These are phyloP conservation scores for Moesziomyces antarcticus DNA, from an alignment of 1,284 basidiomycete species.

Conservation along the genomic window DNA sequence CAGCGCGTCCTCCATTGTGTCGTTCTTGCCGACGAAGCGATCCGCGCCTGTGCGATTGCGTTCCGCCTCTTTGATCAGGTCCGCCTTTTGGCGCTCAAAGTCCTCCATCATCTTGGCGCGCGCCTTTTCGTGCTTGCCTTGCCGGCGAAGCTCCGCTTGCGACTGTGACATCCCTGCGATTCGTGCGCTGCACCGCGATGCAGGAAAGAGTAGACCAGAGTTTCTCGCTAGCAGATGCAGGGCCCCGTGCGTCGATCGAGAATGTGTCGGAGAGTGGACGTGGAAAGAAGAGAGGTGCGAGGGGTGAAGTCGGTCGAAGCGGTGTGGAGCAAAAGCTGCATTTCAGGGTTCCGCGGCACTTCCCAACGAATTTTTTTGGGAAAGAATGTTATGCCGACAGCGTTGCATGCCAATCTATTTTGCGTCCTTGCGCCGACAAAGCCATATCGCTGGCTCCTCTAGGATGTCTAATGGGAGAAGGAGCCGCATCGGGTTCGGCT, in stretches of 20 bases:
- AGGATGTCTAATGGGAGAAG: slow-evolving; percentile 23
- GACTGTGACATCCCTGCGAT: slow-evolving; percentile 47
- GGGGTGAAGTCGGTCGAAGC: not conserved
- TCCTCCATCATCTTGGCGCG: slow-evolving; percentile 73
- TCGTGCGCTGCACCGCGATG: not conserved
- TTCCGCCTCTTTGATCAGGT: slow-evolving; percentile 72
- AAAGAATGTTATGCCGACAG: not conserved
- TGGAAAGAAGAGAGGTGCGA: not conserved
- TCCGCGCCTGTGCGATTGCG: slow-evolving; percentile 70
- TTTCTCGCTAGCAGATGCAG: too few species aligned
- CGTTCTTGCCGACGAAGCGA: slow-evolving; percentile 92
- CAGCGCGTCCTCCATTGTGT: slow-evolving; percentile 91
- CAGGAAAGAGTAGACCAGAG: too few species aligned
- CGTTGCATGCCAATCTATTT: not conserved
- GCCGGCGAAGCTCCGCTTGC: slow-evolving; percentile 47
- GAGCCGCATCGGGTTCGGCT: slow-evolving; percentile 3
- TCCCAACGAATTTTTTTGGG: too few species aligned
- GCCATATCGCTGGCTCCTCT: slow-evolving; percentile 31
- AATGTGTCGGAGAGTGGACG: too few species aligned
- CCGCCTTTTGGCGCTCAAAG: slow-evolving; percentile 87
- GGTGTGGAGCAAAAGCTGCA: not conserved
- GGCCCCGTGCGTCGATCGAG: too few species aligned
- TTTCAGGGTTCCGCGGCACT: not conserved
- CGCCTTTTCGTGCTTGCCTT: slow-evolving; percentile 56
- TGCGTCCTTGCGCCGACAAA: slow-evolving; percentile 26